A percentile compares a stretch with the other conserved stretches of the same genome.
phyloP scores from a whole-genome alignment of 2,329 filamentous ascomycete species.

The Aspergillus latus region DNA sequence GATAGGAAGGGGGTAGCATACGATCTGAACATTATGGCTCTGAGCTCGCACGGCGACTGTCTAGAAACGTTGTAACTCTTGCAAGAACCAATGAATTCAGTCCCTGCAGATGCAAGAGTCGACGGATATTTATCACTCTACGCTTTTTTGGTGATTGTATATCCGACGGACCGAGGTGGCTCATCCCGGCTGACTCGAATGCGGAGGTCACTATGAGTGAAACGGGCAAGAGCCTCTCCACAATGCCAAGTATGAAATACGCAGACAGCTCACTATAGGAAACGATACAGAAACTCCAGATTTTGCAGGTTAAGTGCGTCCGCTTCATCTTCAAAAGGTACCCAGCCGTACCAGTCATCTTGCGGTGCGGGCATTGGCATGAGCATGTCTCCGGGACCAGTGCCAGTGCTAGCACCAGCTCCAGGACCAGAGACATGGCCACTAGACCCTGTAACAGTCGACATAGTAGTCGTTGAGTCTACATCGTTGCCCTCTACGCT shows the following conservation, averaged over 20 bases:
- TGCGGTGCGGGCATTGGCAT: background rate
- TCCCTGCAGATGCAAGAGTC: no score
- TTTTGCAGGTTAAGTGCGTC: slow-evolving; percentile 17
- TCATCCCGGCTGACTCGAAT: background rate
- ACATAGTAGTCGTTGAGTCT: no score
- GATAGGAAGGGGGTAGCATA: no score
- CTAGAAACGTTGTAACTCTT: no score
- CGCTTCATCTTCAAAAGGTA: slow-evolving; percentile 9
- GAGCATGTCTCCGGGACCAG: background rate
- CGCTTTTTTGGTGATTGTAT: background rate
- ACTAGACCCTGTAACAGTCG: no score
- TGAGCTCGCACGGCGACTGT: no score
- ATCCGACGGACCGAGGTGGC: background rate
- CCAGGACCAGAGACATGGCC: background rate
- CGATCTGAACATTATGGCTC: no score
- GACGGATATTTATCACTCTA: background rate
- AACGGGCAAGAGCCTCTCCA: background rate
- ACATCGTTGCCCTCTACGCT: background rate
- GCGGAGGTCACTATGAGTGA: no score
- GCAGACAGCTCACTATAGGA: slow-evolving; percentile 3
- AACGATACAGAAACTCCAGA: slow-evolving; percentile 17
- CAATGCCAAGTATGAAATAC: background rate
- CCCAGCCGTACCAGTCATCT: slow-evolving; percentile 16
- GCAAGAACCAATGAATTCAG: no score
- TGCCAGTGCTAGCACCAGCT: no score